A percentile compares a stretch with the other conserved stretches of the same genome.
These are phyloP conservation scores for Gaertneriomyces sp. DNA, from an alignment of 192 early-diverging fungal species.

Conservation along the genomic window DNA sequence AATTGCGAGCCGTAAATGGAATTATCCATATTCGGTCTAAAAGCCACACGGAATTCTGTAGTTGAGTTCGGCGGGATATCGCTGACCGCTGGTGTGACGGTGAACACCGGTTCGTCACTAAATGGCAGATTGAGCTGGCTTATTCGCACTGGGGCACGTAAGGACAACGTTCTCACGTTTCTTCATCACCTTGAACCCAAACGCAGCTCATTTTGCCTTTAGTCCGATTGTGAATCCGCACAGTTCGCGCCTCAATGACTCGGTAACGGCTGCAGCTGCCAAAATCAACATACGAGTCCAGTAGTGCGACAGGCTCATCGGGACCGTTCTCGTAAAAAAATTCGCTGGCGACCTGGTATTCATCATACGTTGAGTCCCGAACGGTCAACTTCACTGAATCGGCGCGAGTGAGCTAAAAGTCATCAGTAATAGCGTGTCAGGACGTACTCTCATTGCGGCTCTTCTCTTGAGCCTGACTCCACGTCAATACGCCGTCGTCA, in stretches of 20 bases:
- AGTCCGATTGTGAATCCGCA: constrained; percentile 51
- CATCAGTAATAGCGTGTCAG: too few species aligned
- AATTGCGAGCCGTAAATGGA: constrained; percentile 51
- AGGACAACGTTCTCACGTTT: too few species aligned
- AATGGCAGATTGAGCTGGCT: background rate
- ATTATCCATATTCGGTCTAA: constrained; percentile 51
- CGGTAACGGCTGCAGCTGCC: constrained; percentile 51
- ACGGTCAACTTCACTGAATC: background rate
- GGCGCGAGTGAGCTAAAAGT: too few species aligned
- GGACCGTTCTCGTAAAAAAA: constrained; percentile 52
- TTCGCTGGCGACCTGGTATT: constrained; percentile 37
- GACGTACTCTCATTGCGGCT: too few species aligned
- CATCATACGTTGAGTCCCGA: constrained; percentile 43
- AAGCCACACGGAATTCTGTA: constrained; percentile 47
- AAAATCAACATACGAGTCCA: constrained; percentile 54
- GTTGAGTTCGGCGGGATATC: constrained; percentile 47
- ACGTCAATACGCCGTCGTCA: constrained; percentile 34
- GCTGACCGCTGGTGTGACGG: constrained; percentile 37
- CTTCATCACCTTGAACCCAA: constrained; percentile 32
- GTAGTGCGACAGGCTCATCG: constrained; percentile 36
- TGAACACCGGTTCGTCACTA: constrained; percentile 43
- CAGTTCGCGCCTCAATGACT: constrained; percentile 45
- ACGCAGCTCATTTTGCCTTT: constrained; percentile 57
- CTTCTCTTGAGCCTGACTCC: constrained; percentile 6
- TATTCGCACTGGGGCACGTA: too few species aligned